Percentiles rank a stretch among this genome's conserved stretches.
Conservation (phyloP, 352 stramenopile species). For the Pythium scleroteichum region DNA sequence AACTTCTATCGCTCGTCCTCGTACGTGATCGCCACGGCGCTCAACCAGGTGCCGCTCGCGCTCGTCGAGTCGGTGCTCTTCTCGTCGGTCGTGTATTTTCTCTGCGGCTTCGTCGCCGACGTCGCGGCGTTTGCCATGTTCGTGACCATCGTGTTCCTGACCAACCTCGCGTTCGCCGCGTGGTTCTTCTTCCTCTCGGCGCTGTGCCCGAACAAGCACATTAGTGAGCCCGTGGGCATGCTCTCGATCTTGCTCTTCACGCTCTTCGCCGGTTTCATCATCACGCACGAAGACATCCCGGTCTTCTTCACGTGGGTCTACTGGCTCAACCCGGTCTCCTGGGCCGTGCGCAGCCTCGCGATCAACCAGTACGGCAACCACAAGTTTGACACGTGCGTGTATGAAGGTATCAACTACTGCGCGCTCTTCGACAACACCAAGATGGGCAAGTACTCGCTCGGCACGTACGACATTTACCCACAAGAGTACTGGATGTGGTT, state of each 20-base stretch:
- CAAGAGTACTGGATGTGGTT: slow-evolving; percentile 24
- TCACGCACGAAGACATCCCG: slow-evolving; percentile 35
- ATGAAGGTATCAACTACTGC: slow-evolving; percentile 30
- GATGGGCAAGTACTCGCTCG: slow-evolving; percentile 29
- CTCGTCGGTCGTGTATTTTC: slow-evolving; percentile 67
- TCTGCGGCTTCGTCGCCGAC: slow-evolving; percentile 54
- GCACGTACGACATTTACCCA: slow-evolving; percentile 20
- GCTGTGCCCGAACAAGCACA: slow-evolving; percentile 14
- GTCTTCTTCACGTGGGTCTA: slow-evolving; percentile 40
- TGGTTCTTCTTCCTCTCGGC: slow-evolving; percentile 34
- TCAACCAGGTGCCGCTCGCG: slow-evolving; percentile 41
- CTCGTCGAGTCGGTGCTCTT: slow-evolving; percentile 61
- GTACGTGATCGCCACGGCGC: slow-evolving; percentile 51
- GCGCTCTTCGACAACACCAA: slow-evolving; percentile 5
- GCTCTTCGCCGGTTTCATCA: slow-evolving; percentile 43
- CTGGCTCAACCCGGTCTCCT: slow-evolving; percentile 44
- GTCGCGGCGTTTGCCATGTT: slow-evolving; percentile 50
- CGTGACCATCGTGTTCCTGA: slow-evolving; percentile 54
- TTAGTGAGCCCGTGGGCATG: slow-evolving; percentile 28
- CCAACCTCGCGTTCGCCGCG: slow-evolving; percentile 31
- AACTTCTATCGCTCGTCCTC: slow-evolving; percentile 70
- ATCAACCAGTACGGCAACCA: slow-evolving; percentile 30
- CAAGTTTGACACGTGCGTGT: slow-evolving; percentile 18
- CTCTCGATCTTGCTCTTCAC: slow-evolving; percentile 32
- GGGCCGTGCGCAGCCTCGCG: slow-evolving; percentile 30